phyloP scores from a whole-genome alignment of 2,329 filamentous ascomycete genomes.

The Trichoderma sp. region DNA sequence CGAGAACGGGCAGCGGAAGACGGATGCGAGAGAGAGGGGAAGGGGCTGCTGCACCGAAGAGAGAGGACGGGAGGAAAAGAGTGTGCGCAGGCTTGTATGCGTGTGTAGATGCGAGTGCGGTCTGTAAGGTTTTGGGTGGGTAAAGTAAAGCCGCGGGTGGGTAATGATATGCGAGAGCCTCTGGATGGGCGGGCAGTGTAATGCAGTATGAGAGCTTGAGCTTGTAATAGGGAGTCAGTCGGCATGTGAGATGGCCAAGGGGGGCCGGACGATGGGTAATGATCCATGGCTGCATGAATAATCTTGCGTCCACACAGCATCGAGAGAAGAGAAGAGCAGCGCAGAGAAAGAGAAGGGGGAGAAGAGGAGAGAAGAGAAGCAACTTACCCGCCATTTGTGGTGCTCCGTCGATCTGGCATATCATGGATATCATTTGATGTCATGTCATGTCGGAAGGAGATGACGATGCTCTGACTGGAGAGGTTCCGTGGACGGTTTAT shows the following conservation, averaged over 20 bases:
- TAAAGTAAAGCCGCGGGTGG: conserved; percentile 11
- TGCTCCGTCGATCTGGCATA: not conserved
- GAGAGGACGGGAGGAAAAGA: not conserved
- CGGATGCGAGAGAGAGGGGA: conserved; percentile 15
- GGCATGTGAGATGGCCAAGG: conserved; percentile 11
- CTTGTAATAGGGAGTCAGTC: not conserved
- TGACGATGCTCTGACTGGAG: not conserved
- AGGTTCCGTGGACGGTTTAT: not conserved
- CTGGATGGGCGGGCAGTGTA: not conserved
- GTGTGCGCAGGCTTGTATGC: conserved; percentile 13
- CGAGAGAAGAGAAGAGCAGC: not conserved
- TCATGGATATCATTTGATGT: not conserved
- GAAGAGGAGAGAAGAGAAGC: not conserved
- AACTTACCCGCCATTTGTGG: not conserved
- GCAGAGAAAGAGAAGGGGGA: not conserved
- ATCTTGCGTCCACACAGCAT: not conserved
- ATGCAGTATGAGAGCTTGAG: not conserved
- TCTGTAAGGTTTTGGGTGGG: conserved; percentile 2
- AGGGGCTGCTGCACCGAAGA: conserved; percentile 5
- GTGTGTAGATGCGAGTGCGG: conserved; percentile 4
- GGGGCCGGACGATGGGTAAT: not conserved
- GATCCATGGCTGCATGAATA: not conserved
- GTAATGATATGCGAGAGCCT: conserved; percentile 7
- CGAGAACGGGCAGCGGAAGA: not conserved
- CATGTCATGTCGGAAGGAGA: not conserved